Evolutionary conservation across 75 land plant species (phyloP).

Genomic region (Picea glauca): DNA sequence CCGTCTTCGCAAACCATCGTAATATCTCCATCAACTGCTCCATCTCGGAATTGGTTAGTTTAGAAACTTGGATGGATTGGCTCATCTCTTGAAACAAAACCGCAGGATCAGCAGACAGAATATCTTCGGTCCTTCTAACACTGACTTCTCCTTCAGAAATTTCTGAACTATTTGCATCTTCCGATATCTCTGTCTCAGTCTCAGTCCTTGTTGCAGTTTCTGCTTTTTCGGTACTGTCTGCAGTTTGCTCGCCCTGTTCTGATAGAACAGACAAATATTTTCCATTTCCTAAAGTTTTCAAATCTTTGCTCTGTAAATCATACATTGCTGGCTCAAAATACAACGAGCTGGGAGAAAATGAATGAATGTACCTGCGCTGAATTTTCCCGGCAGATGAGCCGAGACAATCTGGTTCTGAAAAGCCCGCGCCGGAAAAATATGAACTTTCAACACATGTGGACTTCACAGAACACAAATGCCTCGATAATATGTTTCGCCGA

Average conservation of each 20-base stretch:
- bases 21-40: conserved; percentile 23
- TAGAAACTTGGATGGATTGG: background rate
- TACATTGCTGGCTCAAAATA: background rate
- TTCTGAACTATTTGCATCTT: background rate
- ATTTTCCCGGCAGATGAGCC: background rate
- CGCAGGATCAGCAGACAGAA: background rate
- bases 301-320: background rate
- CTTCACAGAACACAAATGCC: background rate
- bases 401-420: background rate
- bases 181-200: background rate
- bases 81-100: conserved; percentile 10
- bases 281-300: background rate
- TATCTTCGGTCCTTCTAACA: background rate
- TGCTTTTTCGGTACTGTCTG: no score
- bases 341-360: background rate
- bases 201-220: background rate
- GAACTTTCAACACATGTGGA: background rate
- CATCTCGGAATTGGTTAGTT: background rate
- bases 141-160: background rate
- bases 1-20: conserved; percentile 38
- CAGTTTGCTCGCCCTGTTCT: background rate
- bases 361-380: background rate
- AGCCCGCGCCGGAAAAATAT: background rate
- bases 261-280: background rate
- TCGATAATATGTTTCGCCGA: background rate